A percentile compares a stretch with the other conserved stretches of the same genome.
Conservation (phyloP, 176 grass and related monocot genomes). For the Avena sativa region DNA sequence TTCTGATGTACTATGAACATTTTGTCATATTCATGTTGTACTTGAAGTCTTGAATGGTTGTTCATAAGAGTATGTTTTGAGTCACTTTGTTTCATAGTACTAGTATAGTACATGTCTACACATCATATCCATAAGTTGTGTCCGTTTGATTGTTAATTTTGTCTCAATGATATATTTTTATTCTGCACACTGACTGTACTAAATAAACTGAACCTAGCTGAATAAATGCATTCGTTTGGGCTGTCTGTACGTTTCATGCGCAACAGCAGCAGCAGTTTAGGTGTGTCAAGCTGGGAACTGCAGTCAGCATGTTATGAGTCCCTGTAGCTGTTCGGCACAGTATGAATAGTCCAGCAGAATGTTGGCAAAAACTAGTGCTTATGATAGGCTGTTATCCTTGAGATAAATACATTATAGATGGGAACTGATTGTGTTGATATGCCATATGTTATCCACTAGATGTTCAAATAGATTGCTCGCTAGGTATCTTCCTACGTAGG, state of each 20-base stretch:
- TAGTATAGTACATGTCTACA: background rate
- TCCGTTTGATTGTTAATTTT: slow-evolving; percentile 10
- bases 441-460: background rate
- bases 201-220: slow-evolving; percentile 10
- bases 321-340: background rate
- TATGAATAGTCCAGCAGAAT: background rate
- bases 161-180: background rate
- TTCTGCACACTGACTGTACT: background rate
- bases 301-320: background rate
- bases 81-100: background rate
- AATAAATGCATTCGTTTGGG: background rate
- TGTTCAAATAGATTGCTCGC: slow-evolving; percentile 7
- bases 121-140: background rate
- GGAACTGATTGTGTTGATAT: slow-evolving; percentile 13
- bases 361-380: background rate
- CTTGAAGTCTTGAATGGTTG: slow-evolving; percentile 4
- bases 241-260: background rate
- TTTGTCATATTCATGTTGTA: slow-evolving; percentile 16
- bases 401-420: slow-evolving; percentile 13
- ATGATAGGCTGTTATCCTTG: background rate
- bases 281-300: background rate
- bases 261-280: slow-evolving; percentile 17
- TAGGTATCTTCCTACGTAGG: background rate
- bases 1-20: slow-evolving; percentile 5
- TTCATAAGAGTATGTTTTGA: slow-evolving; percentile 6